Base-by-base conservation (phyloP, 1,284 basidiomycete species). In the Cutaneotrichosporon mucoides region DNA sequence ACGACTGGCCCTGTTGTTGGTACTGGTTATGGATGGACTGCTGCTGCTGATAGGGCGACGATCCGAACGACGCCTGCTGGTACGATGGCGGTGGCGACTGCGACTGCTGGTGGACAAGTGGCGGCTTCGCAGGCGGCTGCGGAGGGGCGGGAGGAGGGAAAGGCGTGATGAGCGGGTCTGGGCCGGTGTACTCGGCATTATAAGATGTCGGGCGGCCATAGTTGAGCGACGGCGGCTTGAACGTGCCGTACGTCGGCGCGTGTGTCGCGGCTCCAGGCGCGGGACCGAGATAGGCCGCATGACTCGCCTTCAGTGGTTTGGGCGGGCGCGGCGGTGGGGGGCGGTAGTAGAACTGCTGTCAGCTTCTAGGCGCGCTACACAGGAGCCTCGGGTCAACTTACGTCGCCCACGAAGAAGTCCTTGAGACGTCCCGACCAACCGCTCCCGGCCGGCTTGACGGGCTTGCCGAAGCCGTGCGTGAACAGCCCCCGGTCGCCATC, bases 351-450 rank as follows among this genome's bases (percentile, higher is more conserved):
- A 36, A 48, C 38, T 40, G 38, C 24, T 24, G 24, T 24, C 24
- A 24, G 24, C 24, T 24, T 24, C 24, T 24, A 24, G 24, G 24
- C 24, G 24, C 24, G 24, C 24, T 24, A 24, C 24, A 24, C 24
- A 24, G 24, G 24, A 24, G 24, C 24, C 24, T 24, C 24, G 24
- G 24, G 24, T 24, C 8, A 40, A 12, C 38, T 40, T 40, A 40
- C 38, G 33, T 48, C 46, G 11, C 46, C 46, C 7, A 48, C 46
- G 34, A 48, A 48, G 46, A 48, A 48, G 46, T 48, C 46, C 46
- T 48, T 48, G 46, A 48, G 46, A 24, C 35, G 34, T 24, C 34
- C 34, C 10, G 5, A 34, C 46, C 46, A 48, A 24, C 34, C 46
- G 12, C 11, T 34, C 33, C 24, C n/a, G 34, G 5, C 12, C 24